Percentiles rank a stretch among this genome's conserved stretches.
Conservation (phyloP, 2,329 filamentous ascomycete species). For the Exophiala mesophila region DNA sequence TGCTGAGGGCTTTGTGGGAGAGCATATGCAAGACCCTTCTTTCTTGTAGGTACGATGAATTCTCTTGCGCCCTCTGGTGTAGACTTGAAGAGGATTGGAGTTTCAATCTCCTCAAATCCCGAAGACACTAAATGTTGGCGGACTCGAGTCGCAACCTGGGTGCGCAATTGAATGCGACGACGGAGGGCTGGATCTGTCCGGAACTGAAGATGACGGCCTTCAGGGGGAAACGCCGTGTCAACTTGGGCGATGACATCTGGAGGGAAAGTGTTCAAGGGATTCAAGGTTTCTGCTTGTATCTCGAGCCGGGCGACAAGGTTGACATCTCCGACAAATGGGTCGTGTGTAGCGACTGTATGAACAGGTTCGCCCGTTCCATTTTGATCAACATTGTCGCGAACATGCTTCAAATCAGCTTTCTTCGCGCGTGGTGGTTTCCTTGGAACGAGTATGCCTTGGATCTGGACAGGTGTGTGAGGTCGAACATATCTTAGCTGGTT, state of each 20-base stretch:
- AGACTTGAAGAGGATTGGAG: constrained; percentile 92
- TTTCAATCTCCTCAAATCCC: constrained; percentile 77
- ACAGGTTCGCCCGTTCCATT: constrained; percentile 25
- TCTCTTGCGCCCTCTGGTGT: constrained; percentile 93
- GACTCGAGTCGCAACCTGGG: constrained; percentile 52
- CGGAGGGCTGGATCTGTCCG: constrained; percentile 66
- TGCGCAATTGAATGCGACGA: constrained; percentile 66
- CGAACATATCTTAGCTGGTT: constrained; percentile 40
- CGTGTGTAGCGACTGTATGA: constrained; percentile 16
- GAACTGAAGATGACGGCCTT: constrained; percentile 77
- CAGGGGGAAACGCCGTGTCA: constrained; percentile 67
- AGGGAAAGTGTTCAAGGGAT: constrained; percentile 67
- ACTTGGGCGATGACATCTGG: constrained; percentile 70
- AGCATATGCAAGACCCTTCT: constrained; percentile 73
- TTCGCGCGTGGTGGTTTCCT: not conserved
- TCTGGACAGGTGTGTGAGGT: constrained; percentile 51
- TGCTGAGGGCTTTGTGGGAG: constrained; percentile 95
- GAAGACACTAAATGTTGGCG: constrained; percentile 52
- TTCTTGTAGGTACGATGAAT: constrained; percentile 84
- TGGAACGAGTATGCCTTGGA: constrained; percentile 38
- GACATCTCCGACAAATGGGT: constrained; percentile 24
- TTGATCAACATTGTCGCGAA: not conserved
- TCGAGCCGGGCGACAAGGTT: constrained; percentile 43
- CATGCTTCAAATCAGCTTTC: not conserved
- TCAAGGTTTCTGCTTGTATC: constrained; percentile 57